Conservation (phyloP, 2,329 filamentous ascomycete genomes). For the Stagonosporopsis vannaccii region DNA sequence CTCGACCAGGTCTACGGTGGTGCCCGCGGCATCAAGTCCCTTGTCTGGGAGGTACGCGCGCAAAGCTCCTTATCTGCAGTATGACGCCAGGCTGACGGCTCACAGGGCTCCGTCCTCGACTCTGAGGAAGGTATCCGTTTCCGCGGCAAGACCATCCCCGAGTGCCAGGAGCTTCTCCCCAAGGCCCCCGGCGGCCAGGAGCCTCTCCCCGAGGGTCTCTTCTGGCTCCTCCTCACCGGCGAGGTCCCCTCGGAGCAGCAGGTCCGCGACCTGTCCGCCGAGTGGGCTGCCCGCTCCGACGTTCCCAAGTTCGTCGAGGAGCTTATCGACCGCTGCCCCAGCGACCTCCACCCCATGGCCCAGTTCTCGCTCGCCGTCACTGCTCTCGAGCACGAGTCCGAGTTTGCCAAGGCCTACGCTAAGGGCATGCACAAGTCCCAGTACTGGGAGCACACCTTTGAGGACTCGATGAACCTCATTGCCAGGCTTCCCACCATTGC, state of each 20-base stretch:
- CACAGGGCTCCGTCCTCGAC: constrained; percentile 80
- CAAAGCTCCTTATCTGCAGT: background rate
- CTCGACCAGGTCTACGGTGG: constrained; percentile 99
- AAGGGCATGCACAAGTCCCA: constrained; percentile 99
- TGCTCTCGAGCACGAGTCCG: constrained; percentile 97
- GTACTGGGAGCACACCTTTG: constrained; percentile 99
- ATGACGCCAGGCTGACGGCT: constrained; percentile 48
- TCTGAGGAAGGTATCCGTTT: constrained; percentile 99
- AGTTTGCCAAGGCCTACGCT: constrained; percentile 97
- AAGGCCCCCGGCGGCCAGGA: constrained; percentile 97
- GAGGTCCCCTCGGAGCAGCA: constrained; percentile 98
- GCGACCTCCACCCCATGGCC: constrained; percentile 98
- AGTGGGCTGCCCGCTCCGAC: constrained; percentile 97
- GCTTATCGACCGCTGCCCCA: constrained; percentile 99
- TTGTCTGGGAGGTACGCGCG: constrained; percentile 82
- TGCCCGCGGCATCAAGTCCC: constrained; percentile 97
- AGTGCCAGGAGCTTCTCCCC: constrained; percentile 96
- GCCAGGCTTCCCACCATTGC: constrained; percentile 99
- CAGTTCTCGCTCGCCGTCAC: constrained; percentile 98
- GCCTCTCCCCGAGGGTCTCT: constrained; percentile 98
- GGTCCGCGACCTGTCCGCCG: constrained; percentile 95
- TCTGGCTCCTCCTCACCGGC: constrained; percentile 98
- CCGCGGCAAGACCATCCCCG: constrained; percentile 98
- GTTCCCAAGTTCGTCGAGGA: constrained; percentile 98
- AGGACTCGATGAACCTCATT: constrained; percentile 99